phyloP scores from a whole-genome alignment of 2,329 filamentous ascomycete species.

The Phoma herbarum region DNA sequence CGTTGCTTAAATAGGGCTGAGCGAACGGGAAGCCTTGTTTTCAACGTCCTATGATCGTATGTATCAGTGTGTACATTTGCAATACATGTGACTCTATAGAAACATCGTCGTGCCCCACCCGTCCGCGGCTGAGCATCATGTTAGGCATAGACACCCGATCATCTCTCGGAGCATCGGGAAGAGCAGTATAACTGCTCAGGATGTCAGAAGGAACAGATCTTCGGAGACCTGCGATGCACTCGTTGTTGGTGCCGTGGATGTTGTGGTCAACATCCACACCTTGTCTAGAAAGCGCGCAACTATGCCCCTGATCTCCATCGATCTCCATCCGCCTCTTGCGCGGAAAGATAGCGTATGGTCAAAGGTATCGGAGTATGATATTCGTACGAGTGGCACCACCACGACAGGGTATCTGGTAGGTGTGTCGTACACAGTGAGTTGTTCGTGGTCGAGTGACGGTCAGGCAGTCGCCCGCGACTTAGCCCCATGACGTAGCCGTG shows the following conservation, averaged over 20 bases:
- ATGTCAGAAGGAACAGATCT: no score
- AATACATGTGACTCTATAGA: no score
- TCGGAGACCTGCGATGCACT: background rate
- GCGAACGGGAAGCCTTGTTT: no score
- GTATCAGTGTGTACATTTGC: no score
- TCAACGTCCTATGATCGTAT: no score
- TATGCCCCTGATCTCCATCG: constrained; percentile 6
- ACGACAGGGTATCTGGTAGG: background rate
- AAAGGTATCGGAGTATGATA: background rate
- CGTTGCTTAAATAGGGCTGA: no score
- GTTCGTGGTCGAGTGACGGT: background rate
- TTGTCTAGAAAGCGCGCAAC: background rate
- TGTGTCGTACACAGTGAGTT: background rate
- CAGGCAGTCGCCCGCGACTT: constrained; percentile 1
- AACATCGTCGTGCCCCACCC: no score
- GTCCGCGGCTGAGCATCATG: no score
- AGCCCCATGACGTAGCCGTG: constrained; percentile 14
- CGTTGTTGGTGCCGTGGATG: background rate
- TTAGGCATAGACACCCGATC: no score
- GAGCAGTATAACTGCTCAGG: no score
- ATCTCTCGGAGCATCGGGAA: no score
- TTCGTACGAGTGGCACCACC: constrained; percentile 8
- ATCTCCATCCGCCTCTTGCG: background rate
- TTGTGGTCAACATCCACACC: background rate
- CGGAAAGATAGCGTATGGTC: background rate